Percentiles rank a stretch among this genome's conserved stretches.
phyloP scores from a whole-genome alignment of 1,139 yeast species.

The Pneumocystis wakefieldiae region DNA sequence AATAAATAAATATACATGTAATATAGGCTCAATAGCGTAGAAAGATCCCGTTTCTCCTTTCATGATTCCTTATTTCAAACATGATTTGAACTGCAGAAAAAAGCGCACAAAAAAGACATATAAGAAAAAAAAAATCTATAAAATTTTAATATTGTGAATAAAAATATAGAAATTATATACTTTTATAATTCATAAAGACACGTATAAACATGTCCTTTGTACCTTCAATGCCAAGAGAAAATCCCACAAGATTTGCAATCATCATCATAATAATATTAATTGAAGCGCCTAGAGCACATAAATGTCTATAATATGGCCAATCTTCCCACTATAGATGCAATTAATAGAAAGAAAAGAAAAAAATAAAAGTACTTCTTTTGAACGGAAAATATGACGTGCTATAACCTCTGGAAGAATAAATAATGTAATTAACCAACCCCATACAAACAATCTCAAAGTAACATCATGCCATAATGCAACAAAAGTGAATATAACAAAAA shows the following conservation, averaged over 20 bases:
- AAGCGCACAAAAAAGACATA: conserved; percentile 48
- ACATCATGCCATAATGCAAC: conserved; percentile 99
- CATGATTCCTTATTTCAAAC: conserved; percentile 85
- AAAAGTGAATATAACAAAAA: conserved; percentile 80
- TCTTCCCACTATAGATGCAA: conserved; percentile 27
- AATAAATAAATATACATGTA: neutral
- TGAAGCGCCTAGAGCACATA: conserved; percentile 80
- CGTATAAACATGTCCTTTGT: conserved; percentile 47
- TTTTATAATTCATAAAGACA: conserved; percentile 46
- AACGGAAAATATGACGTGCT: conserved; percentile 35
- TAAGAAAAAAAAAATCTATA: conserved; percentile 51
- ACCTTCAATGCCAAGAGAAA: conserved; percentile 84
- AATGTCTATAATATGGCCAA: conserved; percentile 61
- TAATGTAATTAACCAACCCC: conserved; percentile 93
- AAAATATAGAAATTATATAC: conserved; percentile 3
- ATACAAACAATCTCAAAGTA: conserved; percentile 62
- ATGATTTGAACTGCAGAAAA: conserved; percentile 82
- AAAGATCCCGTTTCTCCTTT: conserved; percentile 67
- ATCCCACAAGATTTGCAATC: conserved; percentile 89
- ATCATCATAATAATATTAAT: conserved; percentile 94
- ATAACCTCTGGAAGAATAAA: conserved; percentile 77
- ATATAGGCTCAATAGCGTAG: conserved; percentile 44
- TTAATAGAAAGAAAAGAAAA: conserved; percentile 4
- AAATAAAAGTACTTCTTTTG: conserved; percentile 18
- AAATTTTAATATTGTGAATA: conserved; percentile 9